Base-by-base conservation (phyloP, 176 grass and related monocot species). In the Puya raimondii region DNA sequence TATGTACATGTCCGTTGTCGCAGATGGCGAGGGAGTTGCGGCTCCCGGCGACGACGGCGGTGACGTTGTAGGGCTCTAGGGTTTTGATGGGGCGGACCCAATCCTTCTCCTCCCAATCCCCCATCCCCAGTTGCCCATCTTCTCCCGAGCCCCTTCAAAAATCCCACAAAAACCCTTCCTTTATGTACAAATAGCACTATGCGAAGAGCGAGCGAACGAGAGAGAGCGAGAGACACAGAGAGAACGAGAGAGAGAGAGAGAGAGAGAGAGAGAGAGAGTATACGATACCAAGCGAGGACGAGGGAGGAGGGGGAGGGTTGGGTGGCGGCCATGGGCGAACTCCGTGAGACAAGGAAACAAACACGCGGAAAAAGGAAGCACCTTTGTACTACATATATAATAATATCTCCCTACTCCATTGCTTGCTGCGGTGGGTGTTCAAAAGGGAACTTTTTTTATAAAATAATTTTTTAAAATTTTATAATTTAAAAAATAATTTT, bases 21-120 rank as follows among this genome's bases (percentile, higher is more conserved):
- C 89, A 84, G 65, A 97, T 92, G 74, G 89, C 94, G 65, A 97
- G 94, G 74, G 94, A 97, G 89, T 97, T 97, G 79, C 94, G 84
- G 80, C 89, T 97, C 71, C 93, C 89, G 69, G 86, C 89, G 25
- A 97, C 89, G 63, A 97, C 86, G 12, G 82, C 82, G 15, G 69
- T 82, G 69, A 88, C 82, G 69, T 68, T 58, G 77, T 86, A 70
- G 25, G 70, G 67, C 17, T 87, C 80, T 18, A 97, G 82, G 48
- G 82, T 72, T 57, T 73, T 52, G 65, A 92, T 67, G 64, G 63
- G 63, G 61, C 61, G 51, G 11, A 76, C 86, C 74, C 79, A 88
- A 70, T 92, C 92, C 83, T 81, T 76, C 70, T 92, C 92, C 75
- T 92, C 88, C 83, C 2, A 78, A 11, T 68, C 73, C 47, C 82